Conservation (phyloP, 129 eudicot species). For the Flaveria sonorensis region DNA sequence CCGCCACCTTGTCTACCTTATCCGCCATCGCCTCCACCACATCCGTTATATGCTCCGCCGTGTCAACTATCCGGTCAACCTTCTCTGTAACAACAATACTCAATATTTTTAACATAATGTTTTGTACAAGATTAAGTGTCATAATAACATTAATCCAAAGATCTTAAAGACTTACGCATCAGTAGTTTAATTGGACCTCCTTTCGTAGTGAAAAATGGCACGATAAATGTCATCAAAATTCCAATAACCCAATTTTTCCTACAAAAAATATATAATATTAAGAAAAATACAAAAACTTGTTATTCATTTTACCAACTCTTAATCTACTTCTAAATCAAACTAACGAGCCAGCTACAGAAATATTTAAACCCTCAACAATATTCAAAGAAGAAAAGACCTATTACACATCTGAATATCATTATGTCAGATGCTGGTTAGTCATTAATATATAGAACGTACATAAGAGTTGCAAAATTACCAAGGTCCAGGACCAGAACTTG, state of each 20-base stretch:
- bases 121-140: not conserved
- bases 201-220: conserved; percentile 52
- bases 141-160: not conserved
- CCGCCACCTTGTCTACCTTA: conserved; percentile 55
- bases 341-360: no score
- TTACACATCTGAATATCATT: no score
- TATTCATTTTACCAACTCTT: no score
- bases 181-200: conserved; percentile 49
- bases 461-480: conserved; percentile 25
- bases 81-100: conserved; percentile 21
- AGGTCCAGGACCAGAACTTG: conserved; percentile 32
- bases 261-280: not conserved
- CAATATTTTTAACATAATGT: not conserved
- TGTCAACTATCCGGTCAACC: conserved; percentile 34
- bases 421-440: no score
- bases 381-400: no score
- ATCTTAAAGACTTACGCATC: conserved; percentile 37
- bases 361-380: no score
- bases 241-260: conserved; percentile 62
- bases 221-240: conserved; percentile 32
- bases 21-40: conserved; percentile 52
- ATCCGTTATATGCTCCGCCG: conserved; percentile 47
- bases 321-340: no score
- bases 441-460: not conserved
- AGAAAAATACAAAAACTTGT: not conserved